Conservation (phyloP, 2,329 filamentous ascomycete genomes). For the Fusarium siculi region DNA sequence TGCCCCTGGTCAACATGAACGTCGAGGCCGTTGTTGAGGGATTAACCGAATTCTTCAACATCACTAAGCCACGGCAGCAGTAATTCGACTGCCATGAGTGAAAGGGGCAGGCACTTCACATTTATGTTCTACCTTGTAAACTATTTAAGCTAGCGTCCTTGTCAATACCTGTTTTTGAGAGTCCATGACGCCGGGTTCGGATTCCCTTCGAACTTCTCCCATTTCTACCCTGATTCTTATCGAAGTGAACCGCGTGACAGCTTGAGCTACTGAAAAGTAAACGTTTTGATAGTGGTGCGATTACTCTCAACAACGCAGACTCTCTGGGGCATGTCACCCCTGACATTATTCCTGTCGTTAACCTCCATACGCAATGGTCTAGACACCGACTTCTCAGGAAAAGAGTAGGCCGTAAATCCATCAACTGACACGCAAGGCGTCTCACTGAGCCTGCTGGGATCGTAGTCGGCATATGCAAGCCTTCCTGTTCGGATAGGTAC, state of each 20-base stretch:
- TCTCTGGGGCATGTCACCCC: constrained; percentile 60
- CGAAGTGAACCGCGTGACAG: neutral
- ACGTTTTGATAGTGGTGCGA: constrained; percentile 59
- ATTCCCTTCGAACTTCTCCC: neutral
- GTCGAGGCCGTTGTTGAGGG: constrained; percentile 84
- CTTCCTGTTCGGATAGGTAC: constrained; percentile 52
- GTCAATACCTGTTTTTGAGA: constrained; percentile 18
- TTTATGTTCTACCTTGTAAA: constrained; percentile 30
- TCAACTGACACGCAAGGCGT: constrained; percentile 17
- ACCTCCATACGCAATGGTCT: constrained; percentile 64
- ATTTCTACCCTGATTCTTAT: neutral
- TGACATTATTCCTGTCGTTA: constrained; percentile 54
- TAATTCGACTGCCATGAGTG: constrained; percentile 13
- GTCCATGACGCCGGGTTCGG: neutral
- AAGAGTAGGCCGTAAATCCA: constrained; percentile 33
- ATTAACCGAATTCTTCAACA: constrained; percentile 81
- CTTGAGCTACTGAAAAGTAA: constrained; percentile 49
- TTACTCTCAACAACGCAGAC: constrained; percentile 63
- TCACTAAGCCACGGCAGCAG: constrained; percentile 68
- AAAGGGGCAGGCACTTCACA: neutral
- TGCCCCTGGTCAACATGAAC: constrained; percentile 88
- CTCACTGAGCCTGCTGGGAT: constrained; percentile 30
- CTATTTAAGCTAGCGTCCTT: constrained; percentile 38
- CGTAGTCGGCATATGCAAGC: constrained; percentile 52
- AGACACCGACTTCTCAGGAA: constrained; percentile 44